Evolutionary conservation across 2,329 filamentous ascomycete species (phyloP).

Genomic region (Lanzia echinophila): DNA sequence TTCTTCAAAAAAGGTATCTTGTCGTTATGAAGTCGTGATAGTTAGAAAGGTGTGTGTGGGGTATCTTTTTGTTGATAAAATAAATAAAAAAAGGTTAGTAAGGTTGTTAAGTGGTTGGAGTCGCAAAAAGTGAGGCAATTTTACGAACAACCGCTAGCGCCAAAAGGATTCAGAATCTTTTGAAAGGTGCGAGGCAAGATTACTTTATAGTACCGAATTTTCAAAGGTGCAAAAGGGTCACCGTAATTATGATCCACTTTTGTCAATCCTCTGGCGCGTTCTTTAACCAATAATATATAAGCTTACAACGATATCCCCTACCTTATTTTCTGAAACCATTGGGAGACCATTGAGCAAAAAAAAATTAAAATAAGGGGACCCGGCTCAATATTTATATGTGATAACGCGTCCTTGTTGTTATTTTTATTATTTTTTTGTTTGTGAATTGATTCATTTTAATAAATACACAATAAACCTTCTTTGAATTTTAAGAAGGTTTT

Average conservation of each 20-base stretch:
- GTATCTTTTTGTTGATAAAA: background rate
- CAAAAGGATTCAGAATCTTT: background rate
- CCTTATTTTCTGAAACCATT: background rate
- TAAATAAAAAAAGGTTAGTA: background rate
- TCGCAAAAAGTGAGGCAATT: slow-evolving; percentile 1
- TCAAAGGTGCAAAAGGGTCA: background rate
- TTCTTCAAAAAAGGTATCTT: background rate
- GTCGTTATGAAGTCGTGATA: background rate
- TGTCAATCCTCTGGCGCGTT: slow-evolving; percentile 4
- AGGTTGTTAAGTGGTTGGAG: background rate
- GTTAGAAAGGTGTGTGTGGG: background rate
- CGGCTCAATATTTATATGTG: background rate
- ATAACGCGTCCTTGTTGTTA: no score
- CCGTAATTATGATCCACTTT: slow-evolving; percentile 1
- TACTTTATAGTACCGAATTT: slow-evolving; percentile 1
- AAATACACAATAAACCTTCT: no score
- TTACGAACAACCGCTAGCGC: slow-evolving; percentile 9
- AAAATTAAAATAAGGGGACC: background rate
- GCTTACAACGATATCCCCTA: slow-evolving; percentile 5
- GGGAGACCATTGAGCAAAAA: background rate
- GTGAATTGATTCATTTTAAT: no score
- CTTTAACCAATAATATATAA: background rate
- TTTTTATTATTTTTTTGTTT: no score
- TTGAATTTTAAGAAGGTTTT: no score
- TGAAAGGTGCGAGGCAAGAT: background rate